These are phyloP conservation scores for Penicillium chermesinum DNA, from an alignment of 495 filamentous ascomycete genomes.

Conservation along the genomic window DNA sequence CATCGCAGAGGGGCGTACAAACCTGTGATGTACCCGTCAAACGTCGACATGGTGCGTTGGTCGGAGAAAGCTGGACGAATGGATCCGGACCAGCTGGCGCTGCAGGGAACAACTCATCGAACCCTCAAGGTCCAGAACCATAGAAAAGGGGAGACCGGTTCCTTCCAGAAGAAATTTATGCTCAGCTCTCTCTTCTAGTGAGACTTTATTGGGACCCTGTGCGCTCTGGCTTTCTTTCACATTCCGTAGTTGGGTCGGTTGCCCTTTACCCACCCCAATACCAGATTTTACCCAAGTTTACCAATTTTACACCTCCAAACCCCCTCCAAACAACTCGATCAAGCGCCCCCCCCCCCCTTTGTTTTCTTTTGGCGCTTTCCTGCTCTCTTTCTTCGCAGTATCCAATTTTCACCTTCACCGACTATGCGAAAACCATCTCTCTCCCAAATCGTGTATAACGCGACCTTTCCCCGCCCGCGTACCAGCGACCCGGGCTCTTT, in stretches of 20 bases:
- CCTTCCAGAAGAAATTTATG: conserved; percentile 12
- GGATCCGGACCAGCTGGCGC: conserved; percentile 10
- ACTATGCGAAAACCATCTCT: conserved; percentile 59
- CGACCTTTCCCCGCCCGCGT: conserved; percentile 53
- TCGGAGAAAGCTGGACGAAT: neutral
- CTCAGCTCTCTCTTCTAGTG: neutral
- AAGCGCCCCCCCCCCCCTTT: neutral
- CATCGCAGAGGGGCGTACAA: neutral
- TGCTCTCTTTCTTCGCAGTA: conserved; percentile 6
- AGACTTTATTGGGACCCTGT: neutral
- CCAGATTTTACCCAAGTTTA: too few relatives aligned
- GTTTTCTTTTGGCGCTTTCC: conserved; percentile 3
- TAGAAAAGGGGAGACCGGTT: conserved; percentile 4
- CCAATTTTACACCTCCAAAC: too few relatives aligned
- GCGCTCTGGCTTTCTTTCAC: too few relatives aligned
- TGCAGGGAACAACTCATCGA: conserved; percentile 6
- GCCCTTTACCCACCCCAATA: too few relatives aligned
- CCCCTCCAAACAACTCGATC: too few relatives aligned
- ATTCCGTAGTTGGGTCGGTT: too few relatives aligned
- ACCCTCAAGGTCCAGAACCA: neutral
- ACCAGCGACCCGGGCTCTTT: conserved; percentile 53
- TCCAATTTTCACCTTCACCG: conserved; percentile 5
- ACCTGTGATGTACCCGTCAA: conserved; percentile 65
- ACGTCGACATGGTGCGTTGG: conserved; percentile 62
- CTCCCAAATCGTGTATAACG: conserved; percentile 50